Evolutionary conservation across 1,284 basidiomycete species (phyloP).

Genomic region (Inonotus obliquus): DNA sequence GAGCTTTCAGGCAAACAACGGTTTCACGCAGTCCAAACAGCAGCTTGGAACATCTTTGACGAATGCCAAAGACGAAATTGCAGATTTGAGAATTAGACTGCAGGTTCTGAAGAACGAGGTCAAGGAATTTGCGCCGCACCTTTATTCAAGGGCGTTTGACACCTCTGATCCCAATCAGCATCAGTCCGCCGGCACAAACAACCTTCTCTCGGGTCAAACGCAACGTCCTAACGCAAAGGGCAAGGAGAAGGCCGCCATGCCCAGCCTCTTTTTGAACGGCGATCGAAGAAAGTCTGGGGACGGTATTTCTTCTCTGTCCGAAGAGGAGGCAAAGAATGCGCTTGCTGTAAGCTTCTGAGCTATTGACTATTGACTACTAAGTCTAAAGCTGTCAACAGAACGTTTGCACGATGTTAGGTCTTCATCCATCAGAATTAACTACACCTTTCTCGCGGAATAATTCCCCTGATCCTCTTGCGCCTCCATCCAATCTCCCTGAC

Average conservation of each 20-base stretch:
- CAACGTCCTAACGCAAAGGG: background rate
- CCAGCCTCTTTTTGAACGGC: background rate
- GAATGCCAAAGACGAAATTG: background rate
- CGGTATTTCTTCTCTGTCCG: background rate
- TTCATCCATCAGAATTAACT: background rate
- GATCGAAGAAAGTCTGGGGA: background rate
- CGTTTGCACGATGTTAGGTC: constrained; percentile 1
- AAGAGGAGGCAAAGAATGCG: constrained; percentile 1
- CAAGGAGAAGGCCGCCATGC: background rate
- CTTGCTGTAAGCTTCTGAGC: background rate
- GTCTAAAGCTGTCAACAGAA: background rate
- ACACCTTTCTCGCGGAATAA: background rate
- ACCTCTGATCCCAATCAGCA: background rate
- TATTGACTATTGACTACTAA: background rate
- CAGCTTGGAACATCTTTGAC: constrained; percentile 7
- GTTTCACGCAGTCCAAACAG: constrained; percentile 5
- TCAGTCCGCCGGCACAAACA: background rate
- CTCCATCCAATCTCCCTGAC: background rate
- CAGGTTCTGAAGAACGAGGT: constrained; percentile 10
- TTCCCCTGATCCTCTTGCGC: background rate
- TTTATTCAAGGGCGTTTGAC: constrained; percentile 13
- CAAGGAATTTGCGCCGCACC: constrained; percentile 11
- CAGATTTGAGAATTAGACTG: constrained; percentile 1
- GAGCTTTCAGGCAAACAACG: background rate
- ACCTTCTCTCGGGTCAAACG: background rate